These are phyloP conservation scores for Saprolegnia diclina DNA, from an alignment of 352 stramenopile species.

Conservation along the genomic window DNA sequence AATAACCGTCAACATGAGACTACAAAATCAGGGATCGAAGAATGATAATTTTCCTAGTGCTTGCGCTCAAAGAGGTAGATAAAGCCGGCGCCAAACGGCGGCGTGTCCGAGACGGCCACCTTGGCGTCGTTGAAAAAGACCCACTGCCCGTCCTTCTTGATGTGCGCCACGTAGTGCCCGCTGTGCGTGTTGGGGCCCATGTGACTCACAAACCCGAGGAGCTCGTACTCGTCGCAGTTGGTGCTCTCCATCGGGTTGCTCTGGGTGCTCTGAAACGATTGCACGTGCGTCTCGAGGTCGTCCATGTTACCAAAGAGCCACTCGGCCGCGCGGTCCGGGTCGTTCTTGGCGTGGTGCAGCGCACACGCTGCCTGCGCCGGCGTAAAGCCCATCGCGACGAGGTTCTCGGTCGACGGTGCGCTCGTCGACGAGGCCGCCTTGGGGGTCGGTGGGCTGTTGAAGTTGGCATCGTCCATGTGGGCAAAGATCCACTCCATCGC, in stretches of 20 bases:
- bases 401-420: conserved; percentile 33
- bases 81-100: conserved; percentile 93
- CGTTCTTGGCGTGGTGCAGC: conserved; percentile 87
- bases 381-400: conserved; percentile 85
- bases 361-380: conserved; percentile 89
- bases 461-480: conserved; percentile 97
- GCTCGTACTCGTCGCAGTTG: conserved; percentile 76
- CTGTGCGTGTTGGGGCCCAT: conserved; percentile 97
- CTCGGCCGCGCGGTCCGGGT: conserved; percentile 92
- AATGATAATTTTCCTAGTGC: conserved; percentile 24
- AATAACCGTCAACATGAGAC: too few relatives aligned
- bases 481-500: conserved; percentile 99
- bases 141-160: conserved; percentile 96
- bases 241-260: conserved; percentile 55
- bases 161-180: conserved; percentile 98
- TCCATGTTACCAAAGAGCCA: conserved; percentile 99
- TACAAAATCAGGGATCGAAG: conserved; percentile 16
- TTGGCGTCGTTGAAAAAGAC: conserved; percentile 99
- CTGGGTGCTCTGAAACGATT: conserved; percentile 56
- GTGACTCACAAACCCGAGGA: conserved; percentile 97
- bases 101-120: conserved; percentile 91
- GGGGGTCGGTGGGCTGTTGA: conserved; percentile 88
- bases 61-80: conserved; percentile 90
- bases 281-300: conserved; percentile 89
- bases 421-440: conserved; percentile 17